Base-by-base conservation (phyloP, 2,329 filamentous ascomycete species). In the Colletotrichum sp. region DNA sequence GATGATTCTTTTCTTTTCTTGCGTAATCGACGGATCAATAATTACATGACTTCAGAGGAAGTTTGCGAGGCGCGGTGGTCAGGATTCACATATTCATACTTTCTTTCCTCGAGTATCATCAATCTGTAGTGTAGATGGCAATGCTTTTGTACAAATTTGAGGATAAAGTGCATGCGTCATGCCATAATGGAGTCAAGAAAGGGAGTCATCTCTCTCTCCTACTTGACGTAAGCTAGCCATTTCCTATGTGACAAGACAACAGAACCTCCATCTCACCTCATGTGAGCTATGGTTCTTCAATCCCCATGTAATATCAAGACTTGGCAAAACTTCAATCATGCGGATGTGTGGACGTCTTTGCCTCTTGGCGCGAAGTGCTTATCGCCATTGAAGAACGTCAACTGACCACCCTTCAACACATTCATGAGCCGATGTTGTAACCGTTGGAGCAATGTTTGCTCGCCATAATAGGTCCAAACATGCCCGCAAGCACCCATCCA, bases 391-490 rank as follows among this genome's bases (percentile, higher is more conserved):
- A 8, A 13, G n/a, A 52, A 52, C 10, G 44, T 52, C 44, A 52
- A 52, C 44, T 52, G 44, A 52, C 10, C 44, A 22, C 12, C 44
- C n/a, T 2, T 0, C n/a, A 7, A 48, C 12, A 52, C n/a, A 52
- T 52, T 52, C 44, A 22, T 13, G 0, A 52, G 4, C 44, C 59
- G 34, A 62, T 34, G 34, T 62, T 34, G 59, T 12, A 16, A 62
- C 59, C 18, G 10, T 62, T 3, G 18, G 12, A 22, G 9, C 2
- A 1, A 63, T 30, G 59, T 63, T 5, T 30, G 59, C 18, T 26
- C 16, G 3, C 0, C 28, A 8, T 0, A 0, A 32, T n/a, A 2
- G 2, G 28, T n/a, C 24, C 8, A 12, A 22, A 13, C 18, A 12
- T 34, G 6, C 6, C 10, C 13, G 59, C 28, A 32, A 63, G 18